Percentiles rank a stretch among this genome's conserved stretches.
Evolutionary conservation across 495 filamentous ascomycete genomes (phyloP).

Genomic region (Xylaria curta): DNA sequence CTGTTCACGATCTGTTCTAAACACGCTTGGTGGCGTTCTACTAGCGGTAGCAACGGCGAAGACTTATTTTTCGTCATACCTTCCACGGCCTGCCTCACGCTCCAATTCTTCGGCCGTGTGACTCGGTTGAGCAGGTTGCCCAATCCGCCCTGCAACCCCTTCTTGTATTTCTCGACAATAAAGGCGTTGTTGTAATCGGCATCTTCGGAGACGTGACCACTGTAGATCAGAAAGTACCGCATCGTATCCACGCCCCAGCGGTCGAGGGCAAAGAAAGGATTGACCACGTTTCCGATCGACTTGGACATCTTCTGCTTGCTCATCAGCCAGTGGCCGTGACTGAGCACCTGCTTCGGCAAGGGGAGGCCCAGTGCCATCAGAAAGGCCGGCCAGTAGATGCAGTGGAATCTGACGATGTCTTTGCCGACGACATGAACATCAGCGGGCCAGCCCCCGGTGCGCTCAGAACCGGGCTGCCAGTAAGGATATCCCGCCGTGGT

Average conservation of each 20-base stretch:
- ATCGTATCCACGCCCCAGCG: conserved; percentile 86
- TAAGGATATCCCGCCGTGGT: conserved; percentile 85
- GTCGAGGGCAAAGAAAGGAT: conserved; percentile 90
- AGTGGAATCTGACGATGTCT: conserved; percentile 95
- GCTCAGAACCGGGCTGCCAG: conserved; percentile 64
- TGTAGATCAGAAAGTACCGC: conserved; percentile 83
- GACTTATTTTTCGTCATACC: conserved; percentile 36
- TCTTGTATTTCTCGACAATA: conserved; percentile 80
- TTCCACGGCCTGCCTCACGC: conserved; percentile 61
- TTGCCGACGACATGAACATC: conserved; percentile 94
- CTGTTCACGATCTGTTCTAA: conserved; percentile 21
- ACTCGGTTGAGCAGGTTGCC: conserved; percentile 81
- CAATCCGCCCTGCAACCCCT: conserved; percentile 70
- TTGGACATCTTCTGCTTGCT: conserved; percentile 93
- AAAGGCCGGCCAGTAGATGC: conserved; percentile 97
- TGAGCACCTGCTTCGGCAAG: conserved; percentile 79
- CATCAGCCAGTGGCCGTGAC: conserved; percentile 95
- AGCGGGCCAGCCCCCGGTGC: conserved; percentile 79
- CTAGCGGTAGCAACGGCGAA: background rate
- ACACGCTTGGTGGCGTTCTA: conserved; percentile 7
- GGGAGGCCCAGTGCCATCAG: conserved; percentile 88
- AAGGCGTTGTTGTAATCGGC: conserved; percentile 81
- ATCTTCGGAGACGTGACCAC: conserved; percentile 77
- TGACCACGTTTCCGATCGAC: conserved; percentile 91
- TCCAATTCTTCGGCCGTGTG: conserved; percentile 70